phyloP scores from a whole-genome alignment of 2,329 filamentous ascomycete species.

The Penicillium crustosum region DNA sequence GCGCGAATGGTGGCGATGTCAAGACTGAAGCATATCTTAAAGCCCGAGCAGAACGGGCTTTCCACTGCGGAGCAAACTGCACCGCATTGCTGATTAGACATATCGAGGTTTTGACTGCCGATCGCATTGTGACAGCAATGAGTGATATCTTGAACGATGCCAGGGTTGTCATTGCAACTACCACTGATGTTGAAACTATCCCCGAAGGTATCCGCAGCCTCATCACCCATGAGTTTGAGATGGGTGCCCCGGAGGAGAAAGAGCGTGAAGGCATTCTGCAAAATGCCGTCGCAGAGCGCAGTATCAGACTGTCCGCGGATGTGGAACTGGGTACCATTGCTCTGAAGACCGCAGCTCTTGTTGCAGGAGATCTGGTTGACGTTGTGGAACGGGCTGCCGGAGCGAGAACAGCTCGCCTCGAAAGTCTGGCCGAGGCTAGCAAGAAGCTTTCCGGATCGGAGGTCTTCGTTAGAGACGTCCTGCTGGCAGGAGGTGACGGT shows the following conservation, averaged over 20 bases:
- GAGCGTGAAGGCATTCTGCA: conserved; percentile 86
- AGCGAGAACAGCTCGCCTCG: conserved; percentile 72
- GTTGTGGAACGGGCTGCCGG: conserved; percentile 87
- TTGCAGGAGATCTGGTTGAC: conserved; percentile 90
- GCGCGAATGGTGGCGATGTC: conserved; percentile 81
- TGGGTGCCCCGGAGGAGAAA: conserved; percentile 86
- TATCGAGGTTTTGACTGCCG: conserved; percentile 85
- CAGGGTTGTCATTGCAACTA: conserved; percentile 86
- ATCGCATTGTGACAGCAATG: conserved; percentile 82
- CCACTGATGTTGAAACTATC: conserved; percentile 91
- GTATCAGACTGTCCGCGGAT: conserved; percentile 74
- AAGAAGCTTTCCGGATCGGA: conserved; percentile 26
- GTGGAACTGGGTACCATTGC: conserved; percentile 84
- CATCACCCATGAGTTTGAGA: conserved; percentile 94
- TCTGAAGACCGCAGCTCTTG: conserved; percentile 90
- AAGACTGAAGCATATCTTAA: conserved; percentile 92
- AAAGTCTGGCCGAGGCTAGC: conserved; percentile 60
- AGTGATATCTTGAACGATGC: conserved; percentile 78
- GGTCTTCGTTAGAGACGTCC: conserved; percentile 76
- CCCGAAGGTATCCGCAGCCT: conserved; percentile 85
- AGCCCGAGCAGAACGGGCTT: conserved; percentile 80
- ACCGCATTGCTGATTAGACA: conserved; percentile 86
- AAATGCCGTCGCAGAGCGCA: conserved; percentile 72
- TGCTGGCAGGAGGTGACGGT: conserved; percentile 78
- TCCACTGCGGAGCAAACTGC: conserved; percentile 80